These are phyloP conservation scores for Xylaria sp. DNA, from an alignment of 2,329 filamentous ascomycete genomes.

Conservation along the genomic window DNA sequence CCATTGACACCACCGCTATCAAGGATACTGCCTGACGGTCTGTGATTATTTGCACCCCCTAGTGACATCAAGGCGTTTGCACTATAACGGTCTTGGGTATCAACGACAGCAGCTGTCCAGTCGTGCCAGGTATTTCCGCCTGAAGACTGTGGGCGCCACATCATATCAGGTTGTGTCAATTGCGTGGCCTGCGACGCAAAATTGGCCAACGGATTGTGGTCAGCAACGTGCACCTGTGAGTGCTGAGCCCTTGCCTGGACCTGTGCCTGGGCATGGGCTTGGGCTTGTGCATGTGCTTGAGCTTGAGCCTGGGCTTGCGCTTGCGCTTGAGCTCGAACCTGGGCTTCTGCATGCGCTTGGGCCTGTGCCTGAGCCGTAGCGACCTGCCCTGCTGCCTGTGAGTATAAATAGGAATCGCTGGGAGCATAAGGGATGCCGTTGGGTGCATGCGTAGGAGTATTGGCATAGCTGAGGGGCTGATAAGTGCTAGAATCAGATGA, in stretches of 20 bases:
- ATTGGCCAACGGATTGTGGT: conserved; percentile 45
- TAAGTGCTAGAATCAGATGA: conserved; percentile 43
- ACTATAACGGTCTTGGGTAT: conserved; percentile 61
- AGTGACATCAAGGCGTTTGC: conserved; percentile 61
- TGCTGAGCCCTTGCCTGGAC: conserved; percentile 36
- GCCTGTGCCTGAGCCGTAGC: conserved; percentile 39
- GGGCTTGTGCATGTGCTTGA: conserved; percentile 42
- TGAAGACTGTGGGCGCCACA: conserved; percentile 46
- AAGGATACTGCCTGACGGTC: conserved; percentile 37
- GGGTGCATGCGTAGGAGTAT: conserved; percentile 39
- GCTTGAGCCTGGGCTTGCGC: conserved; percentile 43
- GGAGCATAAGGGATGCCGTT: conserved; percentile 44
- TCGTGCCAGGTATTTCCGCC: conserved; percentile 62
- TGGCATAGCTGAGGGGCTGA: conserved; percentile 44
- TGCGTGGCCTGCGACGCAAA: conserved; percentile 47
- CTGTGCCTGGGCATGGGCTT: conserved; percentile 35
- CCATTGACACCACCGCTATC: conserved; percentile 34
- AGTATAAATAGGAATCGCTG: conserved; percentile 45
- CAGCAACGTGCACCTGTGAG: conserved; percentile 34
- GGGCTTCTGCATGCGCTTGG: conserved; percentile 41
- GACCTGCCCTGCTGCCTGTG: conserved; percentile 44
- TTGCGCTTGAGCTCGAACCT: conserved; percentile 41
- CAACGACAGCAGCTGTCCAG: conserved; percentile 63
- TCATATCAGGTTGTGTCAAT: conserved; percentile 45
- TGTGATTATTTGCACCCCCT: conserved; percentile 45